A percentile compares a stretch with the other conserved stretches of the same genome.
These are phyloP conservation scores for Pseudoscleropodium purum DNA, from an alignment of 225 moss, liverwort and hornwort genomes.

Conservation along the genomic window DNA sequence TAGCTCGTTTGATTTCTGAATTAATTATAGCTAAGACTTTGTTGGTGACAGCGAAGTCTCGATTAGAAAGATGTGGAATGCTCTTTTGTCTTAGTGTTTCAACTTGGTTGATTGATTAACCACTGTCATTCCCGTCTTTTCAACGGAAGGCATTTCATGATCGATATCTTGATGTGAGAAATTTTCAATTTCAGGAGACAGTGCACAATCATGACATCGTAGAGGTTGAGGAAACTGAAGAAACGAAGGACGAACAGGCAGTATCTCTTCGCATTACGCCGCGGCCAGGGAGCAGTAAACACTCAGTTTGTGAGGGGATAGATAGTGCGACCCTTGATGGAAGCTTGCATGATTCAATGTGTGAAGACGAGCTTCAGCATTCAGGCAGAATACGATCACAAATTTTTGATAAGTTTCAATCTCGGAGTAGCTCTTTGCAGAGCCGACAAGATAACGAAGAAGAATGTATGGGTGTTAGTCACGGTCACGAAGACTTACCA, in stretches of 20 bases:
- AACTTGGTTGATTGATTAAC: not conserved
- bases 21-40: not conserved
- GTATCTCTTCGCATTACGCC: no score
- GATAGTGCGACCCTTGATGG: not conserved
- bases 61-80: not conserved
- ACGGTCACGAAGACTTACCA: not conserved
- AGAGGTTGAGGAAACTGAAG: not conserved
- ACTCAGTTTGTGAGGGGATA: slow-evolving; percentile 15
- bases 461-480: not conserved
- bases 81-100: not conserved
- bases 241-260: not conserved
- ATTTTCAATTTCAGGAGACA: slow-evolving; percentile 33
- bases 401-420: not conserved
- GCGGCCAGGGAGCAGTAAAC: slow-evolving; percentile 22
- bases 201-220: slow-evolving; percentile 25
- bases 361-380: not conserved
- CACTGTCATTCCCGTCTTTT: not conserved
- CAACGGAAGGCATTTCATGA: not conserved
- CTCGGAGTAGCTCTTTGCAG: slow-evolving; percentile 6
- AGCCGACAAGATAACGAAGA: not conserved
- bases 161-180: not conserved
- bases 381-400: not conserved
- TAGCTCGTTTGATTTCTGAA: not conserved
- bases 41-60: not conserved
- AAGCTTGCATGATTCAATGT: no score